Evolutionary conservation across 2,329 filamentous ascomycete species (phyloP).

Genomic region (Paramyrothecium roridum): DNA sequence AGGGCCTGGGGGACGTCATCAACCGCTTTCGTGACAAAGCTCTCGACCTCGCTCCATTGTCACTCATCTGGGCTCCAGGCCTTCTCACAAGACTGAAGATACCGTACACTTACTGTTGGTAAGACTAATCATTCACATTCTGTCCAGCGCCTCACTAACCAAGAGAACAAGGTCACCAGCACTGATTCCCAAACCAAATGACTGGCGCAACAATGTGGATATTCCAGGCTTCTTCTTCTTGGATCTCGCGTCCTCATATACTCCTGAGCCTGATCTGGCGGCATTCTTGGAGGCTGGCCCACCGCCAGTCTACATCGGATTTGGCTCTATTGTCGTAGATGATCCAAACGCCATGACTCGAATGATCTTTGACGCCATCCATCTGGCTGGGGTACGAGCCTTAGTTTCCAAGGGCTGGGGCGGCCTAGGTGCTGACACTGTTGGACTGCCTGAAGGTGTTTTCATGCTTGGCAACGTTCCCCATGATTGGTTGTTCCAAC

Average conservation of each 20-base stretch:
- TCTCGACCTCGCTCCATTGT: conserved; percentile 73
- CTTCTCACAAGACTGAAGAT: conserved; percentile 72
- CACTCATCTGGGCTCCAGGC: conserved; percentile 78
- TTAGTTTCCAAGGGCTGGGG: conserved; percentile 88
- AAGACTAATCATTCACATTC: conserved; percentile 6
- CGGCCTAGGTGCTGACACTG: conserved; percentile 69
- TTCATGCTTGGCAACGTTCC: conserved; percentile 84
- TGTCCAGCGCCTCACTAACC: conserved; percentile 2
- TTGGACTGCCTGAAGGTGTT: conserved; percentile 69
- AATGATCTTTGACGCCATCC: conserved; percentile 69
- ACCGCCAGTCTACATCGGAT: conserved; percentile 78
- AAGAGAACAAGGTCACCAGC: conserved; percentile 58
- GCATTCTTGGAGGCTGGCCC: conserved; percentile 66
- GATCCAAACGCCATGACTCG: conserved; percentile 69
- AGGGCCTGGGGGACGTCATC: conserved; percentile 86
- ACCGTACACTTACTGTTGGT: conserved; percentile 90
- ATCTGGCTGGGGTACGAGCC: conserved; percentile 66
- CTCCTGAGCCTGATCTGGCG: conserved; percentile 61
- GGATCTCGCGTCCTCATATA: conserved; percentile 63
- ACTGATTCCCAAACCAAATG: conserved; percentile 73
- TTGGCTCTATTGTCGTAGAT: conserved; percentile 79
- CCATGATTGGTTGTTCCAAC: conserved; percentile 86
- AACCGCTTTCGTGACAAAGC: conserved; percentile 78
- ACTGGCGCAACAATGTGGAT: conserved; percentile 70
- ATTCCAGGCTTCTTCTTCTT: conserved; percentile 78